Conservation (phyloP, 2,329 filamentous ascomycete genomes). For the Septoria petroselini region DNA sequence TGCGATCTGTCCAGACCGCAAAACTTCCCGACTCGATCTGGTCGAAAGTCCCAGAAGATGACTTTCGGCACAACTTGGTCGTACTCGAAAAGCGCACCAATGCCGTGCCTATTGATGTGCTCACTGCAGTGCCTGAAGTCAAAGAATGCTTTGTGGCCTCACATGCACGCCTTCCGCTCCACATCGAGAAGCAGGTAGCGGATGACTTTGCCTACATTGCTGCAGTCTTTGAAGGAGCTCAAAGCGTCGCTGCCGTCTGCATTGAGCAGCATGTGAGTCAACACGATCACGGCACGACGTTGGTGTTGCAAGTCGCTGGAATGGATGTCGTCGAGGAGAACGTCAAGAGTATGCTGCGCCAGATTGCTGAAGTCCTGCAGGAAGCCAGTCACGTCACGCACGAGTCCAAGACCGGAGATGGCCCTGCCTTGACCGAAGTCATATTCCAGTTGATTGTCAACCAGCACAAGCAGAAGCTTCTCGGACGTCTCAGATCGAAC, state of each 20-base stretch:
- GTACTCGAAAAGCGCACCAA: conserved; percentile 19
- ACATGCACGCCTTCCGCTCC: conserved; percentile 3
- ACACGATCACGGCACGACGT: neutral
- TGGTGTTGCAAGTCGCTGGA: conserved; percentile 14
- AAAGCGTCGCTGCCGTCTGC: conserved; percentile 20
- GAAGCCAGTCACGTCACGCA: neutral
- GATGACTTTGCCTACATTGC: conserved; percentile 19
- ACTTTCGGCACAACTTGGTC: conserved; percentile 16
- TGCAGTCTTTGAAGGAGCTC: conserved; percentile 19
- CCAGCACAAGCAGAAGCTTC: conserved; percentile 18
- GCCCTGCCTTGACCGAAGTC: neutral
- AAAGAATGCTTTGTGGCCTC: neutral
- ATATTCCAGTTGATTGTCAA: conserved; percentile 11
- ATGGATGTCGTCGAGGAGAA: conserved; percentile 18
- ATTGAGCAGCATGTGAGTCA: conserved; percentile 14
- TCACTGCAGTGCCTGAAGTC: neutral
- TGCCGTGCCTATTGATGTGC: conserved; percentile 19
- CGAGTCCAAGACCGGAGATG: neutral
- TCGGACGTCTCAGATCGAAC: conserved; percentile 15
- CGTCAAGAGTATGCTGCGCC: conserved; percentile 11
- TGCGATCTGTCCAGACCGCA: conserved; percentile 12
- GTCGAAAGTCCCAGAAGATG: conserved; percentile 11
- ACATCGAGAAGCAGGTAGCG: conserved; percentile 15
- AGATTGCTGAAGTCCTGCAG: conserved; percentile 9
- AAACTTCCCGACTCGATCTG: conserved; percentile 11